phyloP scores from a whole-genome alignment of 1,139 yeast genomes.

The Diutina catenulata region DNA sequence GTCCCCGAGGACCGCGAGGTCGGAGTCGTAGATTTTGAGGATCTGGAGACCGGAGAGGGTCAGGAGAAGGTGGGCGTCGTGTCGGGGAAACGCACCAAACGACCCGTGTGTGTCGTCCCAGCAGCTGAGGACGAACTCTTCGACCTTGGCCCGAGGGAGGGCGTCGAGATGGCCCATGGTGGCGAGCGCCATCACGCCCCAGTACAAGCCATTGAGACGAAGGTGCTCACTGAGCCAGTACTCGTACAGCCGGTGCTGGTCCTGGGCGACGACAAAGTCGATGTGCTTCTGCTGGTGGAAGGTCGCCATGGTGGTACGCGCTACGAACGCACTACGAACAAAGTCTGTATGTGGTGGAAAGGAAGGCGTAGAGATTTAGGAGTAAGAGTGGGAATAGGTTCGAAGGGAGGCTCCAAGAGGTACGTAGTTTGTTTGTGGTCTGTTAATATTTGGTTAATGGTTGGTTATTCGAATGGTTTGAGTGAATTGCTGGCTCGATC shows the following conservation, averaged over 20 bases:
- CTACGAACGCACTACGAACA: too few species aligned
- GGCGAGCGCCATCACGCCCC: conserved; percentile 82
- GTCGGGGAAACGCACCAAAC: conserved; percentile 81
- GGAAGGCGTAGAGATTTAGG: too few species aligned
- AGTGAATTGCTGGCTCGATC: too few species aligned
- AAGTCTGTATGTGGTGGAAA: too few species aligned
- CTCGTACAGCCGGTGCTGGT: conserved; percentile 35
- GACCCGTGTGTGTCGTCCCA: conserved; percentile 58
- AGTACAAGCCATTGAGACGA: conserved; percentile 81
- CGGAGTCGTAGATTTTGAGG: conserved; percentile 46
- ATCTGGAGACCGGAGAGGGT: conserved; percentile 85
- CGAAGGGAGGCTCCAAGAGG: too few species aligned
- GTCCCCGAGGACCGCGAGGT: conserved; percentile 27
- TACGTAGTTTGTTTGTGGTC: too few species aligned
- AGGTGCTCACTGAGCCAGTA: conserved; percentile 90
- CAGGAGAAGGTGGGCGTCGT: conserved; percentile 81
- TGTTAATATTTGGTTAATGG: too few species aligned
- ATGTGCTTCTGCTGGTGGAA: conserved; percentile 14
- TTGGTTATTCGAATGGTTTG: too few species aligned
- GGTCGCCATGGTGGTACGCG: neutral
- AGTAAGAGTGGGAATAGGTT: too few species aligned
- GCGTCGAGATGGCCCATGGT: conserved; percentile 41
- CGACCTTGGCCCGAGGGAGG: conserved; percentile 47
- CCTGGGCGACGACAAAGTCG: conserved; percentile 23
- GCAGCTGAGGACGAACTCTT: conserved; percentile 54